These are phyloP conservation scores for Umbelopsis sp. DNA, from an alignment of 371 early-diverging fungal species.

Conservation along the genomic window DNA sequence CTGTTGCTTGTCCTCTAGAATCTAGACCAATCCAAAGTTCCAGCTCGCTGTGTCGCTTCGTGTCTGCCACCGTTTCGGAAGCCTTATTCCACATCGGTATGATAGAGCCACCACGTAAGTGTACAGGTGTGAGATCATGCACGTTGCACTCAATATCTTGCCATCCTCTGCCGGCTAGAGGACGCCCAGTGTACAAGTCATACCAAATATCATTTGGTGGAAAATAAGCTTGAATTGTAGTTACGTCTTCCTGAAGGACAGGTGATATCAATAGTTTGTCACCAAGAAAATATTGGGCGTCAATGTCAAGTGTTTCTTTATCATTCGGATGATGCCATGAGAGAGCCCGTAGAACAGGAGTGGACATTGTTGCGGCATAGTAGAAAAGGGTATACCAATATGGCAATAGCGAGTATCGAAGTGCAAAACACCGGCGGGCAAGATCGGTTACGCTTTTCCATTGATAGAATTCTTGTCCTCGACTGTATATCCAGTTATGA, in stretches of 20 bases:
- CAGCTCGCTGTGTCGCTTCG: background rate
- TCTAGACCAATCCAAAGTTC: conserved; percentile 7
- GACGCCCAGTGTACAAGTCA: background rate
- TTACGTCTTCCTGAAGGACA: conserved; percentile 37
- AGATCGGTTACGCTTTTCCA: conserved; percentile 53
- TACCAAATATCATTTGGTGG: conserved; percentile 8
- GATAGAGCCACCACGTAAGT: conserved; percentile 19
- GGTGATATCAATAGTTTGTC: conserved; percentile 58
- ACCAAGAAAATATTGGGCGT: conserved; percentile 61
- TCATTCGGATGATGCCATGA: conserved; percentile 36
- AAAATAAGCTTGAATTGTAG: conserved; percentile 52
- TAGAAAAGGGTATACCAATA: conserved; percentile 65
- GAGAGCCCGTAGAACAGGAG: conserved; percentile 31
- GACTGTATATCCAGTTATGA: conserved; percentile 48
- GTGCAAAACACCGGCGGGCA: conserved; percentile 50
- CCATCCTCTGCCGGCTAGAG: background rate
- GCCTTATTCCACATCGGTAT: background rate
- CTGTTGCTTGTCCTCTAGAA: background rate
- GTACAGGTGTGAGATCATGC: conserved; percentile 1
- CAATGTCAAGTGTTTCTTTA: background rate
- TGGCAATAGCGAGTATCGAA: conserved; percentile 66
- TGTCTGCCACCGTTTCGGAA: background rate
- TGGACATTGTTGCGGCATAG: conserved; percentile 42
- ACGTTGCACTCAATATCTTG: background rate
- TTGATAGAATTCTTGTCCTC: conserved; percentile 59